Conservation (phyloP, 495 filamentous ascomycete genomes). For the Podospora bellae-mahoneyi region DNA sequence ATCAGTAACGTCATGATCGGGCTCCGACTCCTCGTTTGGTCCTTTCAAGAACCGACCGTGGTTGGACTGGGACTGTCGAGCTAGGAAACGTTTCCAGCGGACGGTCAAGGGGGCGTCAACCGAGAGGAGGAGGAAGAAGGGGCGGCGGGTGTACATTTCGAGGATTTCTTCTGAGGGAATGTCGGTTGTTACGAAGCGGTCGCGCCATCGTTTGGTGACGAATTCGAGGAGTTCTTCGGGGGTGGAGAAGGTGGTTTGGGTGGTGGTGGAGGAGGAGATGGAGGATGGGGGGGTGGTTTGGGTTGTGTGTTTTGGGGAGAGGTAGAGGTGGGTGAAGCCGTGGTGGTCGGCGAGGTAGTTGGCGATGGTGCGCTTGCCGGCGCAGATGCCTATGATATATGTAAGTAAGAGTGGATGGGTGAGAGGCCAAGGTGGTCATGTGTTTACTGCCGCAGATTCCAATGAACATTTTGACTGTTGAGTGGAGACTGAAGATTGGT, state of each 20-base stretch:
- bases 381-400: slow-evolving; percentile 66
- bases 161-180: slow-evolving; percentile 65
- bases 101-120: slow-evolving; percentile 83
- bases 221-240: slow-evolving; percentile 69
- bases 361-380: slow-evolving; percentile 84
- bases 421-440: slow-evolving; percentile 14
- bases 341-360: slow-evolving; percentile 74
- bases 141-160: slow-evolving; percentile 69
- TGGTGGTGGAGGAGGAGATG: slow-evolving; percentile 8
- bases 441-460: slow-evolving; percentile 82
- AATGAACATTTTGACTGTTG: slow-evolving; percentile 67
- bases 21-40: background rate
- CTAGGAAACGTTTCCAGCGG: slow-evolving; percentile 69
- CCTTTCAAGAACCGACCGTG: background rate
- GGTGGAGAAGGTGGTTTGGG: slow-evolving; percentile 50
- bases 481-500: background rate
- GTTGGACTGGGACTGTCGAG: slow-evolving; percentile 16
- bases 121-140: slow-evolving; percentile 89
- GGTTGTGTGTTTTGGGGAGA: background rate
- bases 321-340: slow-evolving; percentile 61
- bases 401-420: slow-evolving; percentile 20
- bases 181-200: slow-evolving; percentile 78
- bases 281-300: background rate
- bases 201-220: slow-evolving; percentile 79
- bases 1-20: slow-evolving; percentile 56